phyloP scores from a whole-genome alignment of 129 eudicot genomes.

The Escallonia herrerae region DNA sequence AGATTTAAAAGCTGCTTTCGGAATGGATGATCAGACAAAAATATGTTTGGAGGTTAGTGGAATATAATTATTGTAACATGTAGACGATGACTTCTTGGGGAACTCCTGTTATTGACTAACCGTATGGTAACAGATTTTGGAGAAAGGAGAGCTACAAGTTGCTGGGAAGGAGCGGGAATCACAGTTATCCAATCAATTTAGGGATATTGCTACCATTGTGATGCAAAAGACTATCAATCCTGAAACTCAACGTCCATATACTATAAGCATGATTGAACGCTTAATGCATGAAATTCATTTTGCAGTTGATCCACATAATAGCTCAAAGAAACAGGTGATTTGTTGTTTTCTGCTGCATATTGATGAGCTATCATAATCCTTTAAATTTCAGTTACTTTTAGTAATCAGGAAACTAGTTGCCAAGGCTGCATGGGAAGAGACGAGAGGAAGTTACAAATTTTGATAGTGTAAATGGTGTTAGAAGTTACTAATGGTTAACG shows the following conservation, averaged over 20 bases:
- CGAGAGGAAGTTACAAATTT: background rate
- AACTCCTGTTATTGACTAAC: slow-evolving; percentile 2
- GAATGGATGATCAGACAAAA: slow-evolving; percentile 76
- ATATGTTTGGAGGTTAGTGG: slow-evolving; percentile 77
- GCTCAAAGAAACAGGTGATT: slow-evolving; percentile 91
- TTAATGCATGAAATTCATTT: slow-evolving; percentile 96
- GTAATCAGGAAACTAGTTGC: background rate
- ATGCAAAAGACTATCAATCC: slow-evolving; percentile 94
- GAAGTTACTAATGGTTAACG: no score
- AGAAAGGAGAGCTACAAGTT: slow-evolving; percentile 97
- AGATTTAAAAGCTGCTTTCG: slow-evolving; percentile 73
- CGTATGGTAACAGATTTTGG: slow-evolving; percentile 56
- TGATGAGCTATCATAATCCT: background rate
- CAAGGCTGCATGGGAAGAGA: background rate
- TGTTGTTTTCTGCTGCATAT: slow-evolving; percentile 9
- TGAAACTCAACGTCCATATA: slow-evolving; percentile 87
- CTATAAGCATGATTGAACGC: slow-evolving; percentile 98
- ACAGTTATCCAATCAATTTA: slow-evolving; percentile 73
- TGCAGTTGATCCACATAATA: slow-evolving; percentile 90
- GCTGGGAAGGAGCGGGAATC: slow-evolving; percentile 99
- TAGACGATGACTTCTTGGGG: background rate
- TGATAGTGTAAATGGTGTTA: no score
- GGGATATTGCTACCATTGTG: slow-evolving; percentile 93
- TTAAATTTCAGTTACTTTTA: background rate
- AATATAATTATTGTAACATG: background rate